Conservation (phyloP, 768 basidiomycete genomes). For the Butyriboletus loyo region DNA sequence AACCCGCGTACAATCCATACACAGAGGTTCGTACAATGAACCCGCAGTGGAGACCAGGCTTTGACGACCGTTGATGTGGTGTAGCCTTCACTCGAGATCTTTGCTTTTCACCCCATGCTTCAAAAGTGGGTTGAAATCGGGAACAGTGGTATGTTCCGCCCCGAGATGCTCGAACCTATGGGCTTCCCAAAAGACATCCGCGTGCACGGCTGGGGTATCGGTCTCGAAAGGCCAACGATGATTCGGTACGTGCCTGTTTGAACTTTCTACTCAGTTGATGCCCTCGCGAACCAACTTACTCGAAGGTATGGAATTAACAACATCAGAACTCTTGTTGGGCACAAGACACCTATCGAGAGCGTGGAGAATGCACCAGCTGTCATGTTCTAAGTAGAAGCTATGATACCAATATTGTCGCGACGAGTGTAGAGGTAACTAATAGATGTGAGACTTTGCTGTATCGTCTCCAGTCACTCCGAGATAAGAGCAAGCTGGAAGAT, state of each 20-base stretch:
- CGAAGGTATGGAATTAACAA: conserved; percentile 93
- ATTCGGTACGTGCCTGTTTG: conserved; percentile 64
- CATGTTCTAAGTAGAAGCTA: conserved; percentile 66
- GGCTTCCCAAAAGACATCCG: conserved; percentile 95
- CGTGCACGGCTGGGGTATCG: conserved; percentile 95
- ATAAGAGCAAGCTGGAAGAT: neutral
- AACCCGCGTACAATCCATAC: conserved; percentile 98
- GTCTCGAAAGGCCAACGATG: conserved; percentile 96
- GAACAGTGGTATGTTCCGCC: conserved; percentile 99
- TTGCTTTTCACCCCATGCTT: conserved; percentile 94
- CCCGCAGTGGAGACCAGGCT: neutral
- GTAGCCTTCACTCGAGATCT: conserved; percentile 95
- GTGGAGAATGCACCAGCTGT: conserved; percentile 90
- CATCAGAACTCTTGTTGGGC: conserved; percentile 93
- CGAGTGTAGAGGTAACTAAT: conserved; percentile 1
- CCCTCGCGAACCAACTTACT: conserved; percentile 1
- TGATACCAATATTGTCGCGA: conserved; percentile 5
- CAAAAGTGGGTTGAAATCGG: conserved; percentile 97
- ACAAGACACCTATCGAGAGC: conserved; percentile 89
- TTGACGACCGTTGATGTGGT: conserved; percentile 9
- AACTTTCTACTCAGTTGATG: neutral
- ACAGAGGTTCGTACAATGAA: conserved; percentile 63
- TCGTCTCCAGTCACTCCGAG: neutral
- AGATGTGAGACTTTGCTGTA: conserved; percentile 4
- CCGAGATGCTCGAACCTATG: conserved; percentile 99